A percentile compares a stretch with the other conserved stretches of the same genome.
Conservation (phyloP, 768 basidiomycete species). For the Porpolomopsis calyptriformis region DNA sequence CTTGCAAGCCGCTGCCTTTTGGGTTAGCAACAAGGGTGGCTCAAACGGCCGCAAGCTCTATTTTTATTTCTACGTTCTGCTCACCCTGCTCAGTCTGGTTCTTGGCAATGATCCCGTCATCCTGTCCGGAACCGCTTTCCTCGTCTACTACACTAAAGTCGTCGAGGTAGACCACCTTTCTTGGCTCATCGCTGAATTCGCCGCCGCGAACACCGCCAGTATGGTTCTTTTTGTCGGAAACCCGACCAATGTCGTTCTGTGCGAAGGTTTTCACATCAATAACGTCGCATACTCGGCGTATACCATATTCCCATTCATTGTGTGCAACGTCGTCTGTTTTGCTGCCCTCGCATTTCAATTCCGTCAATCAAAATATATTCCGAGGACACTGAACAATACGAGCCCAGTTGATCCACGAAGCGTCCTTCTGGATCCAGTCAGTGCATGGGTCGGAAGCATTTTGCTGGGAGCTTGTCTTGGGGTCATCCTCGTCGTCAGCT, state of each 20-base stretch:
- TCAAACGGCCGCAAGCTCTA: slow-evolving; percentile 62
- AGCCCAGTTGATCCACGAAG: slow-evolving; percentile 39
- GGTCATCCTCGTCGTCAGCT: slow-evolving; percentile 69
- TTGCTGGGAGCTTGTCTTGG: slow-evolving; percentile 58
- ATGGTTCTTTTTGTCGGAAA: slow-evolving; percentile 78
- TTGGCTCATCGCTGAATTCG: slow-evolving; percentile 70
- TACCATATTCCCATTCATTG: slow-evolving; percentile 72
- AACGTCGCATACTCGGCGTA: slow-evolving; percentile 76
- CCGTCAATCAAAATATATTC: slow-evolving; percentile 43
- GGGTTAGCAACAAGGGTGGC: slow-evolving; percentile 76
- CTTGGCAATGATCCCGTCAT: slow-evolving; percentile 95
- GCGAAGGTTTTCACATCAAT: slow-evolving; percentile 73
- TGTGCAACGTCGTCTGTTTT: slow-evolving; percentile 52
- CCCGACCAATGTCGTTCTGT: slow-evolving; percentile 89
- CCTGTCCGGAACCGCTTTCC: slow-evolving; percentile 81
- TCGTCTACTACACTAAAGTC: slow-evolving; percentile 77
- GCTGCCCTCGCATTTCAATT: slow-evolving; percentile 50
- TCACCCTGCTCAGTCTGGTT: slow-evolving; percentile 63
- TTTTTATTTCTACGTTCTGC: slow-evolving; percentile 74
- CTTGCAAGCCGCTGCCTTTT: slow-evolving; percentile 78
- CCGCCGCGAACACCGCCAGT: slow-evolving; percentile 69
- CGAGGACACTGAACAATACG: slow-evolving; percentile 28
- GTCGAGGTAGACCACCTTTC: slow-evolving; percentile 45
- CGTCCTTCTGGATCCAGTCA: slow-evolving; percentile 60
- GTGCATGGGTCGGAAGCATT: slow-evolving; percentile 64